phyloP scores from a whole-genome alignment of 768 basidiomycete species.

The Auriscalpium orientale region DNA sequence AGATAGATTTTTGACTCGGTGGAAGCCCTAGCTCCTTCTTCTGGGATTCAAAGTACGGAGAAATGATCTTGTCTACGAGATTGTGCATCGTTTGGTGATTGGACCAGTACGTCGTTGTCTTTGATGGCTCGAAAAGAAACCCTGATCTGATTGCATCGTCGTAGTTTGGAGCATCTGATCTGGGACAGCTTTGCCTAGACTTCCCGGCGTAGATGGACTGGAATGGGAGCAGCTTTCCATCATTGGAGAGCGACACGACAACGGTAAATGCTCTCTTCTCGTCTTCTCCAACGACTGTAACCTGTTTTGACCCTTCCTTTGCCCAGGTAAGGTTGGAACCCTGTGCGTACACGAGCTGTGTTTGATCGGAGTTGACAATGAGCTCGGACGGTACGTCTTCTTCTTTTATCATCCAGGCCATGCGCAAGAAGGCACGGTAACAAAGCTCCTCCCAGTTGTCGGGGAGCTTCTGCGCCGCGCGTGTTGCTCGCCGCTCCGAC shows the following conservation, averaged over 20 bases:
- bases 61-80: conserved; percentile 25
- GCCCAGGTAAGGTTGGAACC: conserved; percentile 24
- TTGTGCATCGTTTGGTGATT: conserved; percentile 20
- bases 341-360: conserved; percentile 22
- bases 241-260: conserved; percentile 23
- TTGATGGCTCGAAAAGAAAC: conserved; percentile 20
- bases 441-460: conserved; percentile 19
- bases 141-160: conserved; percentile 17
- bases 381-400: conserved; percentile 21
- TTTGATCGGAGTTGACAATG: conserved; percentile 31
- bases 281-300: conserved; percentile 26
- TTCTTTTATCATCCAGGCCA: conserved; percentile 21
- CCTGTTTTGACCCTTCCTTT: conserved; percentile 26
- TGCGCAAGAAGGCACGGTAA: conserved; percentile 13
- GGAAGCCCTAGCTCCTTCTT: conserved; percentile 16
- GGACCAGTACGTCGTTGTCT: conserved; percentile 24
- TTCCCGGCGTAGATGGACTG: conserved; percentile 31
- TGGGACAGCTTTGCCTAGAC: conserved; percentile 20
- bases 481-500: conserved; percentile 22
- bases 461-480: conserved; percentile 31
- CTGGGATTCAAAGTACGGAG: conserved; percentile 21
- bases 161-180: conserved; percentile 6
- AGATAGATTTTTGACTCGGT: conserved; percentile 18
- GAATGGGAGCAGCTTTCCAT: conserved; percentile 28
- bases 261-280: conserved; percentile 38